A percentile compares a stretch with the other conserved stretches of the same genome.
Conservation (phyloP, 176 grass and related monocot genomes). For the Pontederia paniculata region DNA sequence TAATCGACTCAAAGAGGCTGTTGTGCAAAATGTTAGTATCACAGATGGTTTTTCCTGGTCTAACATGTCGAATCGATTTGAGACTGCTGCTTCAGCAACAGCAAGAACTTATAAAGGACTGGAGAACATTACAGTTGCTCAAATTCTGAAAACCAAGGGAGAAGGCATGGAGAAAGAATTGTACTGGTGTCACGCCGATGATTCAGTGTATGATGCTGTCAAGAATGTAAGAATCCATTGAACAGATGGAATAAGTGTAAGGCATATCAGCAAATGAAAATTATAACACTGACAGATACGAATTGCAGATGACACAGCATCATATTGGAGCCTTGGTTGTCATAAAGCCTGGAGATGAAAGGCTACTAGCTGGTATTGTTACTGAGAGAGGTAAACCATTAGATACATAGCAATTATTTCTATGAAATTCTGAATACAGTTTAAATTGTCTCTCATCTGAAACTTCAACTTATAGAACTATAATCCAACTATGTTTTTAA, state of each 20-base stretch:
- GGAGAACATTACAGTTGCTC: constrained; percentile 71
- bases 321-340: constrained; percentile 85
- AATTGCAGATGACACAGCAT: constrained; percentile 59
- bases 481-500: too few species aligned
- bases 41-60: constrained; percentile 64
- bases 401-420: too few species aligned
- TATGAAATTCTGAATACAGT: too few species aligned
- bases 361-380: constrained; percentile 63
- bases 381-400: constrained; percentile 65
- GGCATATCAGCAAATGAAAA: background rate
- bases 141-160: constrained; percentile 66
- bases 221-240: constrained; percentile 31
- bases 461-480: too few species aligned
- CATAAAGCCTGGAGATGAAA: constrained; percentile 62
- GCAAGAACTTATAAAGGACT: constrained; percentile 65
- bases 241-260: background rate
- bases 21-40: constrained; percentile 55
- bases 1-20: constrained; percentile 40
- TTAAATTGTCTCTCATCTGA: too few species aligned
- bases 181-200: constrained; percentile 57
- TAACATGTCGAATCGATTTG: constrained; percentile 51
- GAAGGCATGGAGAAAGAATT: constrained; percentile 37
- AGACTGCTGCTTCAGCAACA: constrained; percentile 31
- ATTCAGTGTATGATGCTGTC: constrained; percentile 55
- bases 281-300: background rate